Percentiles rank a stretch among this genome's conserved stretches.
phyloP scores from a whole-genome alignment of 2,329 filamentous ascomycete genomes.

The Didymellaceae sp. region DNA sequence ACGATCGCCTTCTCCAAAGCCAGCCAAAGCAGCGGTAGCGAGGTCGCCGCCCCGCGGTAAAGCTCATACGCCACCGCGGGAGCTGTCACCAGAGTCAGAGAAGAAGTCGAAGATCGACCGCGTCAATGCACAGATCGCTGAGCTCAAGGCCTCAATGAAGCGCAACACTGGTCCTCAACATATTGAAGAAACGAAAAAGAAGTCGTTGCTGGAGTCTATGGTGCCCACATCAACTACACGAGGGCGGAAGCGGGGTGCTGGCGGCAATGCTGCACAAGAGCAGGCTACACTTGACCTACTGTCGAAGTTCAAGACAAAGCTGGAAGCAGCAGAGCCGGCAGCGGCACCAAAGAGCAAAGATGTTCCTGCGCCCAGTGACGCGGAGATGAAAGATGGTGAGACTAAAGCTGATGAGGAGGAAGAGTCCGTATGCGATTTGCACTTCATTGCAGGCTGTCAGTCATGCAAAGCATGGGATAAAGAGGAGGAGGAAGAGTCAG shows the following conservation, averaged over 20 bases:
- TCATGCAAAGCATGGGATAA: conserved; percentile 89
- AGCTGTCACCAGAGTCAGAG: conserved; percentile 49
- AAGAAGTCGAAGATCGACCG: conserved; percentile 62
- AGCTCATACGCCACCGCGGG: conserved; percentile 36
- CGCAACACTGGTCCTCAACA: conserved; percentile 56
- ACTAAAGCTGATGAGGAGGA: conserved; percentile 39
- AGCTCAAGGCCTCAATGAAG: conserved; percentile 81
- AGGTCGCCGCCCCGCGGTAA: conserved; percentile 25
- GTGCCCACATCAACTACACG: conserved; percentile 74
- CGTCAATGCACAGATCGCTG: conserved; percentile 81
- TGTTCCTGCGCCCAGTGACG: conserved; percentile 28
- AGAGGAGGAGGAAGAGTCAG: conserved; percentile 66
- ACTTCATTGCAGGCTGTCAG: conserved; percentile 95
- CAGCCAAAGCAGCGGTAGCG: conserved; percentile 18
- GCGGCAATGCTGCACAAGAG: conserved; percentile 60
- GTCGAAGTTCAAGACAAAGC: conserved; percentile 78
- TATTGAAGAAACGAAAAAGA: conserved; percentile 53
- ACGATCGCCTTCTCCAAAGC: conserved; percentile 33
- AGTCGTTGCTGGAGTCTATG: conserved; percentile 73
- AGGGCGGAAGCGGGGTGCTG: conserved; percentile 72
- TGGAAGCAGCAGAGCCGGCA: conserved; percentile 57
- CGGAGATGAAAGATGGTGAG: conserved; percentile 9
- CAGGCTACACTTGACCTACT: conserved; percentile 69
- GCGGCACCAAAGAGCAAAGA: conserved; percentile 47
- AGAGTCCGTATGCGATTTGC: conserved; percentile 78